These are phyloP conservation scores for Amanita phalloides DNA, from an alignment of 768 basidiomycete species.

Conservation along the genomic window DNA sequence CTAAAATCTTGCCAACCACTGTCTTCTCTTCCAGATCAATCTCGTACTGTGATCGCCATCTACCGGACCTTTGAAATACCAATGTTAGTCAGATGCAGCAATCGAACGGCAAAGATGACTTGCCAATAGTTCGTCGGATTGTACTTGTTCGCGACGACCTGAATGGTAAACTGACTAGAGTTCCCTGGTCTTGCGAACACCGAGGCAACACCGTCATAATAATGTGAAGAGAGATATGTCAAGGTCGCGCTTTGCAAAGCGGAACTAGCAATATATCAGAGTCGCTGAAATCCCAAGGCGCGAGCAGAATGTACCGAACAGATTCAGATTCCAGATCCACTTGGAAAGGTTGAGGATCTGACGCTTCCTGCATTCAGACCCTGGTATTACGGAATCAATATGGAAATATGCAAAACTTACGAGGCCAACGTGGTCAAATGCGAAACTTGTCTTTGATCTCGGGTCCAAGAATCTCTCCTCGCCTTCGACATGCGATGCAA, in stretches of 20 bases:
- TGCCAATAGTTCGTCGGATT: conserved; percentile 92
- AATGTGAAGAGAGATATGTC: conserved; percentile 73
- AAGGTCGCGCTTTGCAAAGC: conserved; percentile 61
- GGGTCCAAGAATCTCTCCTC: conserved; percentile 79
- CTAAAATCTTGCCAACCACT: conserved; percentile 62
- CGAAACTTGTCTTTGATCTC: conserved; percentile 64
- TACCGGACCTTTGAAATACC: conserved; percentile 60
- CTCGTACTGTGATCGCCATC: conserved; percentile 86
- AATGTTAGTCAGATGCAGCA: not conserved
- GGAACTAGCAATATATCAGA: conserved; percentile 27
- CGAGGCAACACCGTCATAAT: conserved; percentile 64
- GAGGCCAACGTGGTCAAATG: conserved; percentile 77
- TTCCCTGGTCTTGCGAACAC: conserved; percentile 49
- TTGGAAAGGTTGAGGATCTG: conserved; percentile 56
- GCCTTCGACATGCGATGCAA: conserved; percentile 28
- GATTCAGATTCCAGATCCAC: conserved; percentile 57
- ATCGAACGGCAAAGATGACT: conserved; percentile 5
- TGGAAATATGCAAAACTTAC: conserved; percentile 30
- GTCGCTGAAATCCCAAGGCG: not conserved
- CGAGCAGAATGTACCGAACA: conserved; percentile 45
- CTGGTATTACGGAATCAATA: conserved; percentile 3
- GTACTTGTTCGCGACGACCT: conserved; percentile 94
- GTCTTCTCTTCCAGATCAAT: conserved; percentile 55
- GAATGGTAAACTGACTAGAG: conserved; percentile 46
- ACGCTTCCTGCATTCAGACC: conserved; percentile 49